phyloP scores from a whole-genome alignment of 139 green algal genomes.

The Coelastrella sp. region DNA sequence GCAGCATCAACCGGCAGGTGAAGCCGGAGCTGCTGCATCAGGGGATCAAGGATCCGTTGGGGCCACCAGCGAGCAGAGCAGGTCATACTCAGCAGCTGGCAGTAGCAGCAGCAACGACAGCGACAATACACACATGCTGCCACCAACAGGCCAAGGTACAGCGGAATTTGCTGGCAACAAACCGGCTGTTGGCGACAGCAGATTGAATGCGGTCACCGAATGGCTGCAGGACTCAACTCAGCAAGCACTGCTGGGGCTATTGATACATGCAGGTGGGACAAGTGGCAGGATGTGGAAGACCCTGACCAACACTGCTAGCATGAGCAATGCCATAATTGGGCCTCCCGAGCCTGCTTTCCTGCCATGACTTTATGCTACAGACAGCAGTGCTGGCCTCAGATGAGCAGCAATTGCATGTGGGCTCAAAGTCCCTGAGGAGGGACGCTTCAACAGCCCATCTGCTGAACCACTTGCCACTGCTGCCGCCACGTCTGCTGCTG shows the following conservation, averaged over 20 bases:
- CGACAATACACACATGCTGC: not conserved
- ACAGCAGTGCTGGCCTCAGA: too few relatives aligned
- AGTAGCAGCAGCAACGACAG: not conserved
- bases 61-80: not conserved
- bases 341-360: too few relatives aligned
- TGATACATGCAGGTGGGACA: conserved; percentile 25
- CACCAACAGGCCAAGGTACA: not conserved
- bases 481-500: not conserved
- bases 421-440: not conserved
- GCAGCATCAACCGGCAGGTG: not conserved
- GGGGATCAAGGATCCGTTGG: not conserved
- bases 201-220: not conserved
- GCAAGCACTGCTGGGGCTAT: conserved; percentile 11
- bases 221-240: conserved; percentile 30
- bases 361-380: too few relatives aligned
- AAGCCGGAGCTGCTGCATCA: not conserved
- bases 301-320: too few relatives aligned
- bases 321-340: too few relatives aligned
- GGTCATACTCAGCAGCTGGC: not conserved
- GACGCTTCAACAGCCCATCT: not conserved
- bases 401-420: too few relatives aligned
- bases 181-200: not conserved
- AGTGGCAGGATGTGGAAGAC: too few relatives aligned
- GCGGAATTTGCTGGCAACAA: not conserved
- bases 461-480: not conserved